Percentiles rank a stretch among this genome's conserved stretches.
Conservation (phyloP, 2,329 filamentous ascomycete species). For the Lecanosticta acicola region DNA sequence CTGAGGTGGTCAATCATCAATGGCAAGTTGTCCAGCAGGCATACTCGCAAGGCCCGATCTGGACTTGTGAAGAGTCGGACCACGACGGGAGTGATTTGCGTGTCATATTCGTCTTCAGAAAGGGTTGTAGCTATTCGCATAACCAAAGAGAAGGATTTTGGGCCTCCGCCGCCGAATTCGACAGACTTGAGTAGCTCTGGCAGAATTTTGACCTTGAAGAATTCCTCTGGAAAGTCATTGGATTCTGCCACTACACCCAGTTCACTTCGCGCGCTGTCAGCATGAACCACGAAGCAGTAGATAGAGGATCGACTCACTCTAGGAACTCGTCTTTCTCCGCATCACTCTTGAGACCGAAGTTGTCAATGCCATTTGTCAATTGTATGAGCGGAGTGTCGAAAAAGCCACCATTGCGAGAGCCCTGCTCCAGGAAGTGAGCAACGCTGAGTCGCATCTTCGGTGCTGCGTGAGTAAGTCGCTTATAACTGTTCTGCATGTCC, state of each 20-base stretch:
- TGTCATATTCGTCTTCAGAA: constrained; percentile 81
- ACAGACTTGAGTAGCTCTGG: constrained; percentile 96
- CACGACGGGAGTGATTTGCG: constrained; percentile 76
- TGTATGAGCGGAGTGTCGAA: constrained; percentile 92
- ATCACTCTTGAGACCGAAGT: constrained; percentile 79
- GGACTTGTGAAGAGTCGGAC: constrained; percentile 84
- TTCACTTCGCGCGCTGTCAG: constrained; percentile 47
- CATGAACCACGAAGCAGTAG: too few species aligned
- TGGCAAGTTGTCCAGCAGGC: constrained; percentile 79
- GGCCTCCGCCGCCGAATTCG: constrained; percentile 94
- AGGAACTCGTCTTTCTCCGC: constrained; percentile 80
- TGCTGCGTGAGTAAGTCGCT: constrained; percentile 78
- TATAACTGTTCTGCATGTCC: constrained; percentile 86
- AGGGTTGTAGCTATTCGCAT: constrained; percentile 88
- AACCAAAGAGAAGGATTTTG: constrained; percentile 80
- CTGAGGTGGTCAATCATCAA: constrained; percentile 86
- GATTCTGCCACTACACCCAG: constrained; percentile 67
- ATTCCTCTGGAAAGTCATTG: constrained; percentile 94
- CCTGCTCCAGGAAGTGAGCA: constrained; percentile 83
- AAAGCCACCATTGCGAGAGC: constrained; percentile 73
- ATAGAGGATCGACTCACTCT: constrained; percentile 45
- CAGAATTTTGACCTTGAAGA: constrained; percentile 94
- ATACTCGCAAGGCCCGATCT: constrained; percentile 86
- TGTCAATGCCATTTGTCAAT: constrained; percentile 87
- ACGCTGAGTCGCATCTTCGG: constrained; percentile 83